Evolutionary conservation across 2,329 filamentous ascomycete genomes (phyloP), one percentile per base, ranked within the genome.

Genomic region (Aureobasidium sp.): DNA sequence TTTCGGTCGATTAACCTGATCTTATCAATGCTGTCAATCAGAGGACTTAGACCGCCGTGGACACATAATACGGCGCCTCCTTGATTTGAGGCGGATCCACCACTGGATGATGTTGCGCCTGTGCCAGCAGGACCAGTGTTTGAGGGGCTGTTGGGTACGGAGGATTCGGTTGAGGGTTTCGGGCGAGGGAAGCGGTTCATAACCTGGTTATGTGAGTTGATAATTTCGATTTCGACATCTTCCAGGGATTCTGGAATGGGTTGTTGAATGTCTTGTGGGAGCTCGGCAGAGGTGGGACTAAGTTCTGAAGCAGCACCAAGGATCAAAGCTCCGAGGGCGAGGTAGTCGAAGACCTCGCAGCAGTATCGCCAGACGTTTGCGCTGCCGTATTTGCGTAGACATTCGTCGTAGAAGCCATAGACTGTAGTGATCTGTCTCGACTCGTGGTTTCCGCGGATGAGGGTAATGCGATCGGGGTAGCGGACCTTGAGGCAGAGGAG

Each of bases 331-430:
- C 90, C 91, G 5, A 97, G 84, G 5, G 92, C 91, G 27, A 99
- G 85, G 74, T 97, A 97, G 77, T 99, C 93, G 72, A 99, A 99
- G 4, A 97, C 89, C 70, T 99, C 94, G 76, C 92, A 97, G 78
- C 92, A 99, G 72, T 97, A 79, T 66, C 75, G 84, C 93, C 93
- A 97, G 1, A 97, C 93, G 69, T 97, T 97, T 41, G 93, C 92
- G 71, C 89, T 96, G 64, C 93, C 93, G 71, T 97, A 97, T 77
- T 97, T 97, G 59, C 93, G 83, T 65, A 97, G 81, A 71, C 93
- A 97, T 77, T 97, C 93, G 71, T 97, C 93, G 78, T 97, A 97
- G 78, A 97, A 97, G 65, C 93, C 93, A 73, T 97, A 97, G 15
- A 97, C 93, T 5, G 91, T 96, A 27, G 93, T 97, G 67, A 97